A percentile compares a stretch with the other conserved stretches of the same genome.
These are phyloP conservation scores for Lepidium sativum DNA, from an alignment of 345 rosid species.

Conservation along the genomic window DNA sequence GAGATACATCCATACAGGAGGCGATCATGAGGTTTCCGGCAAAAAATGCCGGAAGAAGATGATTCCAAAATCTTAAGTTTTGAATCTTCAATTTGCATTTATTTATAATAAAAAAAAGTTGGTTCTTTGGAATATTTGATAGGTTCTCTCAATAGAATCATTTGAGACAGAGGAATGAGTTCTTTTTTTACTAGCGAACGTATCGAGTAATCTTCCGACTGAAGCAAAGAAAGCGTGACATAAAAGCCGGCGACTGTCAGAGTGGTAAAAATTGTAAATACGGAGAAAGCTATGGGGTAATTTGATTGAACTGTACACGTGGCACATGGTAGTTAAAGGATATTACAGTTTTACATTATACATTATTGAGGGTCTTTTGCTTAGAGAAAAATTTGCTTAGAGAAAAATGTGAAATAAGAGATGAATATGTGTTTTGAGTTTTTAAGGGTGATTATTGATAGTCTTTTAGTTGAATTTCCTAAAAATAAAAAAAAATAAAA, in stretches of 20 bases:
- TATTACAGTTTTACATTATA: too few relatives aligned
- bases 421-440: too few relatives aligned
- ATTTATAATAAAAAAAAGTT: too few relatives aligned
- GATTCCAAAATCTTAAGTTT: neutral
- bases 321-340: conserved; percentile 12
- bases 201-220: conserved; percentile 15
- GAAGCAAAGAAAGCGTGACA: conserved; percentile 28
- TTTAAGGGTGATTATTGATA: too few relatives aligned
- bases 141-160: neutral
- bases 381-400: too few relatives aligned
- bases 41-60: conserved; percentile 24
- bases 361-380: too few relatives aligned
- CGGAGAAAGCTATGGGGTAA: neutral
- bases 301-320: conserved; percentile 3
- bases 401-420: too few relatives aligned
- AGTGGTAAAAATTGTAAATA: conserved; percentile 16
- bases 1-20: conserved; percentile 19
- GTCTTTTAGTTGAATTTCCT: too few relatives aligned
- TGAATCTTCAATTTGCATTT: neutral
- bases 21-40: neutral
- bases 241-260: conserved; percentile 26
- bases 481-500: too few relatives aligned
- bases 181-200: neutral
- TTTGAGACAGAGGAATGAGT: neutral
- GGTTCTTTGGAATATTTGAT: neutral